Evolutionary conservation across 441 rosid genomes (phyloP), one percentile per base, ranked within the genome.

Genomic region (Viola pubescens): DNA sequence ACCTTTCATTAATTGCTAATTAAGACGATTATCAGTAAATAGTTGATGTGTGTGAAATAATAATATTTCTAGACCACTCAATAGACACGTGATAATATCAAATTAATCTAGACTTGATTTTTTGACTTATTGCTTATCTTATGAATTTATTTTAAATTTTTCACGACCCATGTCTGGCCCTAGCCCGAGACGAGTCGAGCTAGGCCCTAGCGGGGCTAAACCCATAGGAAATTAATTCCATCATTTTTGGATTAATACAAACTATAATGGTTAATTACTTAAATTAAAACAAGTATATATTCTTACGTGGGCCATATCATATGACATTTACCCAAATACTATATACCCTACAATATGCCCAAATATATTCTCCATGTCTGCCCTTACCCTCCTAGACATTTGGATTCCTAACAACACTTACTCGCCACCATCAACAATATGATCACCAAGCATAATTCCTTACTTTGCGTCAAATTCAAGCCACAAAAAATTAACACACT

Each of bases 401-500:
- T 59, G 52, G 71, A 77, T 77, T 66, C 83, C 71, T 66, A 67
- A 38, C 50, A 70, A 69, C 67, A 66, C 70, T 75, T 71, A 67
- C 41, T 73, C 38, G 64, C 77, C 75, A 76, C 73, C 73, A 69
- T 73, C 70, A 57, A 67, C 72, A 78, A 75, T 74, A 72, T 65
- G 7, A 52, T 45, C 63, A 43, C 47, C 60, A 73, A 70, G 83
- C 73, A 78, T 77, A 71, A 77, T 71, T 65, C 67, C 44, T 59
- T 65, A 58, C 70, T 79, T 80, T 64, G 80, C 85, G 85, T 80
- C 79, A 66, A 16, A 13, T 43, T 56, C 73, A 75, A 79, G 82
- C 81, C 71, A 67, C 12, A 59, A 4, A 42, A 7, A 48, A 47
- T 39, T 4, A 45, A 46, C 37, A 6, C 2, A 72, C 67, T 52